phyloP scores from a whole-genome alignment of 2,329 filamentous ascomycete genomes.

The Diaporthe citri region DNA sequence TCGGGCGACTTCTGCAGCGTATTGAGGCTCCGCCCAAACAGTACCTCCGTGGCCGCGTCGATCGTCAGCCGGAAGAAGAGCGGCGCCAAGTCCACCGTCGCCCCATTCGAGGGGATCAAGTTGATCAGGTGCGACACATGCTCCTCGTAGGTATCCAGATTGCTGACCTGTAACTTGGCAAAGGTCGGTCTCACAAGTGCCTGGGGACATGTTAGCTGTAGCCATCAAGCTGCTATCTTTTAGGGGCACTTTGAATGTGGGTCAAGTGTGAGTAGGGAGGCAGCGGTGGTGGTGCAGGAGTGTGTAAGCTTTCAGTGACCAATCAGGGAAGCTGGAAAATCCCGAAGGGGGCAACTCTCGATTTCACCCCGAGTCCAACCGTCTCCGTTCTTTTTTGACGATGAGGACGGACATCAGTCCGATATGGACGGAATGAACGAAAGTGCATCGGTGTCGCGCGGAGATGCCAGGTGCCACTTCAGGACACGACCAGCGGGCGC shows the following conservation, averaged over 20 bases:
- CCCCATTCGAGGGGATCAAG: conserved; percentile 25
- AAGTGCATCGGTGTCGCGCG: not conserved
- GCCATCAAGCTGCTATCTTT: too few relatives aligned
- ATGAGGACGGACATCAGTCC: not conserved
- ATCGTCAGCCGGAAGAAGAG: conserved; percentile 24
- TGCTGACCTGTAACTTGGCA: conserved; percentile 17
- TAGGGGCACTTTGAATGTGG: too few relatives aligned
- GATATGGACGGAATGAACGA: not conserved
- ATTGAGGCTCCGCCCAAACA: conserved; percentile 26
- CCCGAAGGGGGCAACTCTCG: not conserved
- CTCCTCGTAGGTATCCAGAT: conserved; percentile 25
- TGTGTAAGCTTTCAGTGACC: not conserved
- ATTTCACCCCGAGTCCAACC: not conserved
- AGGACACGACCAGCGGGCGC: not conserved
- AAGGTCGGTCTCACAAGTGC: conserved; percentile 16
- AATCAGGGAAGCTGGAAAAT: conserved; percentile 9
- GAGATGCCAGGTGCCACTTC: not conserved
- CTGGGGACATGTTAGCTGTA: not conserved
- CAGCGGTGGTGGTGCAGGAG: not conserved
- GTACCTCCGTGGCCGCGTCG: conserved; percentile 17
- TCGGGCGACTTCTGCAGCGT: conserved; percentile 19
- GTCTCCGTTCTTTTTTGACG: not conserved
- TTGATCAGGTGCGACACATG: conserved; percentile 24
- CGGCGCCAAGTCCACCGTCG: conserved; percentile 30
- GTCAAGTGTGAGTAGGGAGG: not conserved